phyloP scores from a whole-genome alignment of 768 basidiomycete genomes.

The Leucocoprinus birnbaumii region DNA sequence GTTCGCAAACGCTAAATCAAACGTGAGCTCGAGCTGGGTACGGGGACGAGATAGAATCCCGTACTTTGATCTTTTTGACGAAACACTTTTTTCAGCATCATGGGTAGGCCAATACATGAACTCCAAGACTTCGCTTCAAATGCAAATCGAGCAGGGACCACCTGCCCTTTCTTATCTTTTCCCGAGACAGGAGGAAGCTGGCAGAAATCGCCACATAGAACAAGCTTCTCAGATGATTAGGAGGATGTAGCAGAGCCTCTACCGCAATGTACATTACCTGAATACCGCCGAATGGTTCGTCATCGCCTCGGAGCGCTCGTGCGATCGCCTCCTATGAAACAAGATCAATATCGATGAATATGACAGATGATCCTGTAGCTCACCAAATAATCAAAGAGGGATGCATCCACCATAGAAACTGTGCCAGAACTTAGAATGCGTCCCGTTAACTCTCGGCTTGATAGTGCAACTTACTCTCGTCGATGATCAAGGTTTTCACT shows the following conservation, averaged over 20 bases:
- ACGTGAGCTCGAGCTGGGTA: not conserved
- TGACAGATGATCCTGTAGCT: constrained; percentile 7
- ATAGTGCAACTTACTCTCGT: constrained; percentile 80
- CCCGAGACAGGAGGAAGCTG: constrained; percentile 82
- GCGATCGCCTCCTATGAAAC: constrained; percentile 57
- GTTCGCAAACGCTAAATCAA: constrained; percentile 58
- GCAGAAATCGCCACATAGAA: constrained; percentile 87
- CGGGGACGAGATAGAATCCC: not conserved
- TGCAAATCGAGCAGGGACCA: constrained; percentile 58
- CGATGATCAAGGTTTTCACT: constrained; percentile 71
- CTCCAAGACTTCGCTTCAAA: constrained; percentile 82
- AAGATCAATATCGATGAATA: constrained; percentile 21
- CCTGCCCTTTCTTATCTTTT: constrained; percentile 41
- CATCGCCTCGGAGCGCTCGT: constrained; percentile 46
- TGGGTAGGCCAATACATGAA: constrained; percentile 52
- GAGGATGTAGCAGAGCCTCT: too few relatives aligned
- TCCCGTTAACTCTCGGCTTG: not conserved
- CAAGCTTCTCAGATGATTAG: constrained; percentile 43
- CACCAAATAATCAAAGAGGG: constrained; percentile 79
- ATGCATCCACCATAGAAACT: constrained; percentile 92
- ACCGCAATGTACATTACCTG: constrained; percentile 46
- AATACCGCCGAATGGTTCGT: constrained; percentile 79
- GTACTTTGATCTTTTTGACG: constrained; percentile 80
- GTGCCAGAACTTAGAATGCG: not conserved
- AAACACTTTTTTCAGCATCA: constrained; percentile 73